Conservation (phyloP, 495 filamentous ascomycete genomes). For the Penicillium pancosmium region DNA sequence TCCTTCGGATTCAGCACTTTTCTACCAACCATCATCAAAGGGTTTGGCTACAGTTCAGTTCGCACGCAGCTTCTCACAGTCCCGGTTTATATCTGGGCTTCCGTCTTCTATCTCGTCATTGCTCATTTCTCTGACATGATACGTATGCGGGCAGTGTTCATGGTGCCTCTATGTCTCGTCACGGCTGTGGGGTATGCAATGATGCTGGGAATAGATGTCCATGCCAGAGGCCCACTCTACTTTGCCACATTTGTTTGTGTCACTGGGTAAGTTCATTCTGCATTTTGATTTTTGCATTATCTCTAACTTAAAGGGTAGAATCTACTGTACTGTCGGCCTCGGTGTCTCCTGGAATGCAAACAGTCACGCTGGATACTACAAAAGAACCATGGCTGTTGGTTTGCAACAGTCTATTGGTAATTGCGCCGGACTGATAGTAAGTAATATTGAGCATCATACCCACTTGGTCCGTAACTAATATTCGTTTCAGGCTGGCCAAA, state of each 20-base stretch:
- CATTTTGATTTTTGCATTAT: background rate
- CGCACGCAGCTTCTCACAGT: slow-evolving; percentile 22
- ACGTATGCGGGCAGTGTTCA: slow-evolving; percentile 19
- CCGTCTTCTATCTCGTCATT: slow-evolving; percentile 16
- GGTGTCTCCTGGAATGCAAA: slow-evolving; percentile 22
- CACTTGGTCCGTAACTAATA: background rate
- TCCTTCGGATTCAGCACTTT: slow-evolving; percentile 23
- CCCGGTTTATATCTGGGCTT: slow-evolving; percentile 24
- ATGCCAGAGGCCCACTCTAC: slow-evolving; percentile 16
- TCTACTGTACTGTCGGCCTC: slow-evolving; percentile 10
- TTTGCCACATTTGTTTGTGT: slow-evolving; percentile 24
- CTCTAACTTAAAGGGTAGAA: background rate
- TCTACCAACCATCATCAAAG: slow-evolving; percentile 20
- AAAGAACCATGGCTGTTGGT: slow-evolving; percentile 20
- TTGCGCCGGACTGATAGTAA: slow-evolving; percentile 20
- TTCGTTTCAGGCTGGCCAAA: slow-evolving; percentile 16
- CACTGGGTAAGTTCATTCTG: slow-evolving; percentile 15
- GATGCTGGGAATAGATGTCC: slow-evolving; percentile 17
- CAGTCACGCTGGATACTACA: slow-evolving; percentile 21
- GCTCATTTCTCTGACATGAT: slow-evolving; percentile 19
- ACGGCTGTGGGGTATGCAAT: slow-evolving; percentile 22
- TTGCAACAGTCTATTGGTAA: slow-evolving; percentile 22
- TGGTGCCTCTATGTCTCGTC: slow-evolving; percentile 18
- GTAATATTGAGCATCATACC: background rate
- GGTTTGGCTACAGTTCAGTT: slow-evolving; percentile 18